Conservation (phyloP, 208 protist genomes). For the Leptomonas pyrrhocoris region DNA sequence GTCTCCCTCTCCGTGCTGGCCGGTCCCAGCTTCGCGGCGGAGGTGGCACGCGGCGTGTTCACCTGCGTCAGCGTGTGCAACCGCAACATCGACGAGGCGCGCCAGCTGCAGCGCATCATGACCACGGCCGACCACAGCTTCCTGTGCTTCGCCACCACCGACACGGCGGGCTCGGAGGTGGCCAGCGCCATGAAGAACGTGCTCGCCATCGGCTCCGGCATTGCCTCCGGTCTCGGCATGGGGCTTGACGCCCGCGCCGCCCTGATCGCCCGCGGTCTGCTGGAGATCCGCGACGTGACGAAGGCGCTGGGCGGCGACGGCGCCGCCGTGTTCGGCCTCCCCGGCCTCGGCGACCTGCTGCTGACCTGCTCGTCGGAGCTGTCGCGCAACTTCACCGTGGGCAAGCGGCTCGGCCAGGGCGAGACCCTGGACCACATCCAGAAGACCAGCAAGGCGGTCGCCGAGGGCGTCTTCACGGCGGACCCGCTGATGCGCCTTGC, state of each 20-base stretch:
- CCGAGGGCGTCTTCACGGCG: slow-evolving; percentile 77
- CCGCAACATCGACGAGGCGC: slow-evolving; percentile 58
- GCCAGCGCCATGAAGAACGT: slow-evolving; percentile 92
- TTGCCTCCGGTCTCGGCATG: slow-evolving; percentile 69
- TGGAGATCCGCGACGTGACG: slow-evolving; percentile 88
- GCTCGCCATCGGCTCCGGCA: slow-evolving; percentile 84
- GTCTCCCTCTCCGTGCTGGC: slow-evolving; percentile 71
- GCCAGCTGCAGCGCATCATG: slow-evolving; percentile 78
- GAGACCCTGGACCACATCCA: slow-evolving; percentile 70
- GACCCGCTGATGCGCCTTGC: slow-evolving; percentile 75
- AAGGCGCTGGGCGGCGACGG: slow-evolving; percentile 75
- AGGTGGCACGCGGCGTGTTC: slow-evolving; percentile 76
- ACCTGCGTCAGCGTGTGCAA: slow-evolving; percentile 80
- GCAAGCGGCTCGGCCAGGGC: slow-evolving; percentile 76
- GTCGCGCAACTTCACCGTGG: slow-evolving; percentile 89
- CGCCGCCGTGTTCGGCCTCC: slow-evolving; percentile 84
- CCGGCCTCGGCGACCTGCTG: slow-evolving; percentile 87
- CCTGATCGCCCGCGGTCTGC: slow-evolving; percentile 82
- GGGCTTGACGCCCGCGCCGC: slow-evolving; percentile 80
- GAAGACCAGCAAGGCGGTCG: slow-evolving; percentile 66
- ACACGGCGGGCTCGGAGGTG: slow-evolving; percentile 89
- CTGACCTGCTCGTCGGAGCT: slow-evolving; percentile 90
- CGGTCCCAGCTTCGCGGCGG: slow-evolving; percentile 89
- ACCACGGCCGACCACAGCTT: slow-evolving; percentile 72
- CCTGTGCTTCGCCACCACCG: slow-evolving; percentile 80